phyloP scores from a whole-genome alignment of 2,329 filamentous ascomycete genomes.

The Talaromyces islandicus region DNA sequence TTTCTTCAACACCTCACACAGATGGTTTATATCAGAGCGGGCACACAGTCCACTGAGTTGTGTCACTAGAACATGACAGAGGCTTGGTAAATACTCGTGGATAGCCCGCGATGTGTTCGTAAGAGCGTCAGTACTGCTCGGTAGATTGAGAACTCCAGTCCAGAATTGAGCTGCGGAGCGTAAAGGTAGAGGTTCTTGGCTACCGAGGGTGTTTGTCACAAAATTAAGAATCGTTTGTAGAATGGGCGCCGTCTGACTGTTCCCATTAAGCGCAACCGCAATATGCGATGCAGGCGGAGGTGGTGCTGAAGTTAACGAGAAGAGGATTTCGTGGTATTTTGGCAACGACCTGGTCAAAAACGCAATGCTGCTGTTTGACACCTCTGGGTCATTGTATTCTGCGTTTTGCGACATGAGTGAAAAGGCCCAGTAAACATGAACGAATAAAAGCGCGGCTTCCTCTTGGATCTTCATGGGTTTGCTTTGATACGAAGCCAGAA shows the following conservation, averaged over 20 bases:
- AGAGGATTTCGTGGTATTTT: conserved; percentile 35
- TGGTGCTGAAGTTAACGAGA: conserved; percentile 25
- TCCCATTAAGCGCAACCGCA: conserved; percentile 8
- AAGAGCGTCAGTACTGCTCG: conserved; percentile 13
- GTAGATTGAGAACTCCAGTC: conserved; percentile 32
- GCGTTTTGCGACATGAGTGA: conserved; percentile 30
- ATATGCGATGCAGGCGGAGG: conserved; percentile 8
- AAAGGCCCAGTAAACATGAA: conserved; percentile 35
- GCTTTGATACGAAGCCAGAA: conserved; percentile 37
- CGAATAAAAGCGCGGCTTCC: conserved; percentile 29
- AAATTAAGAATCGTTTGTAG: conserved; percentile 34
- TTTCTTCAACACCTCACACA: conserved; percentile 36
- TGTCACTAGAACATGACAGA: conserved; percentile 34
- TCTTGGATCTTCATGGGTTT: conserved; percentile 28
- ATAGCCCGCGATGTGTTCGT: conserved; percentile 22
- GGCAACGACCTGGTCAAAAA: conserved; percentile 38
- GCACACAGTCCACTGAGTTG: conserved; percentile 40
- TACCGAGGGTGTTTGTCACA: conserved; percentile 33
- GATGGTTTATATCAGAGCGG: conserved; percentile 38
- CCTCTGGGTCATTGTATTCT: conserved; percentile 34
- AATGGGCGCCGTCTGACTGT: conserved; percentile 17
- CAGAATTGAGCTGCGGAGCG: conserved; percentile 41
- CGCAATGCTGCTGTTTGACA: conserved; percentile 40
- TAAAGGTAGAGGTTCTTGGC: conserved; percentile 41
- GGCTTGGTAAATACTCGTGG: conserved; percentile 29